A percentile compares a stretch with the other conserved stretches of the same genome.
phyloP scores from a whole-genome alignment of 106 monocot species.

The Gastrodia elata region DNA sequence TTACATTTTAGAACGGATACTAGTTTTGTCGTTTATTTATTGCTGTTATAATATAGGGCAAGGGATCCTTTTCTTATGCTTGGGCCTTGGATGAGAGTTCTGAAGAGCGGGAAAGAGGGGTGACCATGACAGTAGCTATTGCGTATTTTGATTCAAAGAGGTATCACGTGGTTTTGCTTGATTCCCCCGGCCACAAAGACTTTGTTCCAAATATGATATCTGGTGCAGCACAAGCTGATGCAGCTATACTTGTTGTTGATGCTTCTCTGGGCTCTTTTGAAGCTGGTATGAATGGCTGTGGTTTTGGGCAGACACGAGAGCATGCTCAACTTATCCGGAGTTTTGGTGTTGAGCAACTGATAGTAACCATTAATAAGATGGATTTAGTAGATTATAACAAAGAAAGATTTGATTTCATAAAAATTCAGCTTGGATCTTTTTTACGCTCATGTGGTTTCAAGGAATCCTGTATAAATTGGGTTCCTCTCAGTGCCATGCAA shows the following conservation, averaged over 20 bases:
- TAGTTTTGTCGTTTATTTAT: neutral
- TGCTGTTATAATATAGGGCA: constrained; percentile 49
- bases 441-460: constrained; percentile 72
- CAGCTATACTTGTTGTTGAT: constrained; percentile 93
- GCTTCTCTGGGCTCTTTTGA: constrained; percentile 80
- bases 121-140: constrained; percentile 93
- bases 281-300: constrained; percentile 81
- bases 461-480: constrained; percentile 62
- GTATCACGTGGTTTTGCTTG: constrained; percentile 80
- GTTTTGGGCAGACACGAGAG: constrained; percentile 89
- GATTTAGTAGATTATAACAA: constrained; percentile 65
- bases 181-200: constrained; percentile 95
- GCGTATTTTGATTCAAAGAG: constrained; percentile 84
- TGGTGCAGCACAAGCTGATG: constrained; percentile 94
- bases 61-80: constrained; percentile 96
- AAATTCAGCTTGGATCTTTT: constrained; percentile 56
- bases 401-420: constrained; percentile 77
- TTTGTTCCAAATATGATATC: constrained; percentile 97
- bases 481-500: constrained; percentile 82
- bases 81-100: constrained; percentile 95
- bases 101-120: constrained; percentile 91
- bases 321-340: constrained; percentile 92
- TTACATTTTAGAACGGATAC: neutral
- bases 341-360: constrained; percentile 90
- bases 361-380: constrained; percentile 93